phyloP scores from a whole-genome alignment of 2,329 filamentous ascomycete species.

The Rhynchosporium graminicola region DNA sequence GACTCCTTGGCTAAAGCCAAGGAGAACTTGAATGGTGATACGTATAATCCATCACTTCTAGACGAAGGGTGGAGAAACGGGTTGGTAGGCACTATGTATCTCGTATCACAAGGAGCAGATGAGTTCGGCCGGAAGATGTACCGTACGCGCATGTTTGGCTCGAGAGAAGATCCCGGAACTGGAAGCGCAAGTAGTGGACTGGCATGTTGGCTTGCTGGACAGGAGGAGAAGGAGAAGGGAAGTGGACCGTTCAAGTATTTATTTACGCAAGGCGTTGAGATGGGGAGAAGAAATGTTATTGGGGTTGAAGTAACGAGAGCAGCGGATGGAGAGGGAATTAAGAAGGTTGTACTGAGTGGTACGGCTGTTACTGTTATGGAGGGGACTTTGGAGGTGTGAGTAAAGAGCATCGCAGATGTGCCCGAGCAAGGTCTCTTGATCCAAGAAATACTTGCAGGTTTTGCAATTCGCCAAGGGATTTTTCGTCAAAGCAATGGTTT shows the following conservation, averaged over 20 bases:
- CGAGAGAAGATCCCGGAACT: constrained; percentile 60
- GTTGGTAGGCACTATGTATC: constrained; percentile 61
- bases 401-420: too few relatives aligned
- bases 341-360: constrained; percentile 27
- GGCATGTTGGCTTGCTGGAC: constrained; percentile 53
- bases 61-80: constrained; percentile 56
- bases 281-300: constrained; percentile 47
- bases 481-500: too few relatives aligned
- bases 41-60: constrained; percentile 40
- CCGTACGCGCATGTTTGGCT: constrained; percentile 61
- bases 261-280: constrained; percentile 66
- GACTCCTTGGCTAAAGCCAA: constrained; percentile 57
- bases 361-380: constrained; percentile 27
- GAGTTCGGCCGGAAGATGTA: constrained; percentile 34
- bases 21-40: constrained; percentile 40
- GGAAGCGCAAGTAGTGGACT: constrained; percentile 63
- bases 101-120: constrained; percentile 46
- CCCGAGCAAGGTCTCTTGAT: too few relatives aligned
- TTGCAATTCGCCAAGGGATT: too few relatives aligned
- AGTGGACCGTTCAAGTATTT: constrained; percentile 44
- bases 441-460: too few relatives aligned
- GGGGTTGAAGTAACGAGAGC: constrained; percentile 18
- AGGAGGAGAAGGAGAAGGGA: constrained; percentile 38
- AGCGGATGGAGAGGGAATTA: constrained; percentile 16
- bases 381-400: constrained; percentile 21